Evolutionary conservation across 2,329 filamentous ascomycete species (phyloP), one percentile per base, ranked within the genome.

Genomic region (Dactylonectria estremocensis): DNA sequence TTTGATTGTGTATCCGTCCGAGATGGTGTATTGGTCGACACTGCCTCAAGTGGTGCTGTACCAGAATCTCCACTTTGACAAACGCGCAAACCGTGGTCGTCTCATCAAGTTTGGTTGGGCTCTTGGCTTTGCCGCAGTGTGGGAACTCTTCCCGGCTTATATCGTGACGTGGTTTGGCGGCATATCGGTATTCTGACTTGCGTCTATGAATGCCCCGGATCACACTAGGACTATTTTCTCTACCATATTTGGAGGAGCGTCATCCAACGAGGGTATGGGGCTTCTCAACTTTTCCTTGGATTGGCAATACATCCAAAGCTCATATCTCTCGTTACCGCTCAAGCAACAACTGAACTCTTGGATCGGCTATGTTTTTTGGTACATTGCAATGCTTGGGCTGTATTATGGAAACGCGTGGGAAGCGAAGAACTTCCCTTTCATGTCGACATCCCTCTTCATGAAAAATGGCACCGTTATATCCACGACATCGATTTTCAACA

Each of bases 61-160:
- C 49, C 79, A 81, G 54, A 80, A 74, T 16, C 72, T 81, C 1
- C 78, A 81, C 57, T 79, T 77, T 35, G 75, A 80, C 33, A 68
- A 61, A 6, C 61, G 49, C 5, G 71, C 69, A 45, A 80, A 79
- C 49, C 69, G 67, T 3, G 69, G 64, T 9, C 77, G 75, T 0
- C 72, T 80, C 7, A 67, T 52, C 43, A 80, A 78, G 40, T 81
- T 80, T 33, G 70, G 73, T 20, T 79, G 65, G 33, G 68, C 68
- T 5, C 54, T 81, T 64, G 65, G 71, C 1, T 70, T 75, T 60
- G 77, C 84, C 16, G 81, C 83, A 55, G 66, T 82, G 14, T 87
- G 85, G 79, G 84, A 86, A 54, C 75, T 84, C 9, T 76, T 87
- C 37, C 84, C 85, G 0, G 80, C 85, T 40, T 86, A 84, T 61